Evolutionary conservation across 2,329 filamentous ascomycete genomes (phyloP).

Genomic region (Triangularia setosa): DNA sequence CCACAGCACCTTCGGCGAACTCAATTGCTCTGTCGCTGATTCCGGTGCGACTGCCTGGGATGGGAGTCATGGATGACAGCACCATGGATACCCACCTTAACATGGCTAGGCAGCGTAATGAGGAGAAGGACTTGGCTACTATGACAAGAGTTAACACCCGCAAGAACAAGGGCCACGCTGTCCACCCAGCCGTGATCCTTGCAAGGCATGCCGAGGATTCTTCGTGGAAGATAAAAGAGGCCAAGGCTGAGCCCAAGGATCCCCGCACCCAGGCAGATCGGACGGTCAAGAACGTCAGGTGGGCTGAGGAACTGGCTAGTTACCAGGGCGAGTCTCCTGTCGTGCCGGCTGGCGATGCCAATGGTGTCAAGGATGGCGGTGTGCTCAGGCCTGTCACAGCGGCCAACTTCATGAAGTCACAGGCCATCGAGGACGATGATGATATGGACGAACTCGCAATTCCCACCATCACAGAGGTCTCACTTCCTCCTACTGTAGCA

Average conservation of each 20-base stretch:
- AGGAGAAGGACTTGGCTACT: slow-evolving; percentile 40
- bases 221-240: slow-evolving; percentile 25
- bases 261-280: slow-evolving; percentile 8
- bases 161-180: slow-evolving; percentile 41
- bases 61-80: slow-evolving; percentile 26
- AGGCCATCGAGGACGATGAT: slow-evolving; percentile 15
- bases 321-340: slow-evolving; percentile 22
- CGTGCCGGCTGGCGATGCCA: not conserved
- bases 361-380: slow-evolving; percentile 12
- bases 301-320: slow-evolving; percentile 32
- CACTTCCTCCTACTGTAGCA: slow-evolving; percentile 4
- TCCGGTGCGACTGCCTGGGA: slow-evolving; percentile 32
- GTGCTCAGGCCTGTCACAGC: not conserved
- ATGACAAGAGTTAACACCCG: slow-evolving; percentile 43
- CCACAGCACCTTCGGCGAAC: slow-evolving; percentile 27
- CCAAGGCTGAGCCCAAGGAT: slow-evolving; percentile 29
- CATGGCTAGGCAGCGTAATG: slow-evolving; percentile 28
- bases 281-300: slow-evolving; percentile 31
- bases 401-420: slow-evolving; percentile 11
- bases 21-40: slow-evolving; percentile 30
- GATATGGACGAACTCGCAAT: slow-evolving; percentile 12
- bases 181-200: slow-evolving; percentile 32
- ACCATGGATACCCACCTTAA: slow-evolving; percentile 14
- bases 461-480: slow-evolving; percentile 3
- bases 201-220: slow-evolving; percentile 29